Percentiles rank a stretch among this genome's conserved stretches.
Conservation (phyloP, 345 rosid genomes). For the Hibiscus syriacus region DNA sequence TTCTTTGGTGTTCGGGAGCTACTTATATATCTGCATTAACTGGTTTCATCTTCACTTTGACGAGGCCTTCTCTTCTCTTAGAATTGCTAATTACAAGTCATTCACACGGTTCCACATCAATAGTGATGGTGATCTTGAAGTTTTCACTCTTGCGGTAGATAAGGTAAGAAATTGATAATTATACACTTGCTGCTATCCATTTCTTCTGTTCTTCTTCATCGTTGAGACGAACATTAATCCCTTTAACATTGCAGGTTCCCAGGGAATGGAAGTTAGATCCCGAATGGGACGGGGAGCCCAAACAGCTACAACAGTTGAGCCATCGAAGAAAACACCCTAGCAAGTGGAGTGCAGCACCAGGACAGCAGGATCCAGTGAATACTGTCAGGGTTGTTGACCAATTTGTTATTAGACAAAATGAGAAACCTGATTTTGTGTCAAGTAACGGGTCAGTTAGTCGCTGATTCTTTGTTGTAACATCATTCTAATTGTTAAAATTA, state of each 20-base stretch:
- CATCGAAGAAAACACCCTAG: slow-evolving; percentile 50
- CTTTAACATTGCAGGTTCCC: slow-evolving; percentile 43
- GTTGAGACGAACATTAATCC: neutral
- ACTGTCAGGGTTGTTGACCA: slow-evolving; percentile 14
- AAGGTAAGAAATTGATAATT: too few species aligned
- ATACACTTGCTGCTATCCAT: slow-evolving; percentile 1
- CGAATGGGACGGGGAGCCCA: slow-evolving; percentile 49
- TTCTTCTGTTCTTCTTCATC: neutral
- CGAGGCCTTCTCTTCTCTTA: slow-evolving; percentile 95
- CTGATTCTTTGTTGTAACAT: too few species aligned
- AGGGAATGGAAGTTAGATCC: slow-evolving; percentile 69
- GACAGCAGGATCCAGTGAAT: slow-evolving; percentile 13
- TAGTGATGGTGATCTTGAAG: too few species aligned
- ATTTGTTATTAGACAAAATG: too few species aligned
- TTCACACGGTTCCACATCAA: too few species aligned
- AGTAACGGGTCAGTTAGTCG: slow-evolving; percentile 3
- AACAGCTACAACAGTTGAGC: slow-evolving; percentile 36
- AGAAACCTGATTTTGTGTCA: neutral
- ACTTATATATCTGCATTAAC: too few species aligned
- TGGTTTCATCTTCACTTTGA: slow-evolving; percentile 93
- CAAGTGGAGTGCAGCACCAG: slow-evolving; percentile 22
- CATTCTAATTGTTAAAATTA: too few species aligned
- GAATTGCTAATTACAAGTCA: slow-evolving; percentile 98
- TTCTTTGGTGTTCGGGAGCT: too few species aligned
- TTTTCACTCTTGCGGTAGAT: too few species aligned